Evolutionary conservation across 306 rosid species (phyloP).

Genomic region (Prunus davidiana): DNA sequence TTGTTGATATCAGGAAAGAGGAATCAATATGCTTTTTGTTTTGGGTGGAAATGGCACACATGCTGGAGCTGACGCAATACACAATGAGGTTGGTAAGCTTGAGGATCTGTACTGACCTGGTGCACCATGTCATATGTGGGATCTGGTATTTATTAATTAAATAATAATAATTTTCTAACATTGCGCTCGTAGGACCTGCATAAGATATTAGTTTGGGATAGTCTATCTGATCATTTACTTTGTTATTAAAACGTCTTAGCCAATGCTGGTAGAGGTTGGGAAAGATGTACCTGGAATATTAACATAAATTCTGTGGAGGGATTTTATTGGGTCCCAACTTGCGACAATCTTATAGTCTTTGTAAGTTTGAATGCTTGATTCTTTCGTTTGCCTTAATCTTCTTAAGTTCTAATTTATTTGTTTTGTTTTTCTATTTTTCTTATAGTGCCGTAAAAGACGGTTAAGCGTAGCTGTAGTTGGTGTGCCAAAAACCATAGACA

Average conservation of each 20-base stretch:
- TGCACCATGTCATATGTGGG: slow-evolving; percentile 10
- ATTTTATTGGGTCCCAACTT: background rate
- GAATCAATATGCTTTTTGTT: slow-evolving; percentile 94
- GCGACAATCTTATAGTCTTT: background rate
- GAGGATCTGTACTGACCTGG: slow-evolving; percentile 10
- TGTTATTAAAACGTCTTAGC: background rate
- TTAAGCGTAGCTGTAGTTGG: slow-evolving; percentile 85
- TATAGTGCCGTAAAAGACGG: slow-evolving; percentile 71
- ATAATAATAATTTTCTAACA: background rate
- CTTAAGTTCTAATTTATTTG: slow-evolving; percentile 1
- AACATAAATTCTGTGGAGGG: background rate
- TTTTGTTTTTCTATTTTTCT: background rate
- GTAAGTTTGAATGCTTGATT: background rate
- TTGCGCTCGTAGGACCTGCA: background rate
- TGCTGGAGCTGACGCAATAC: slow-evolving; percentile 96
- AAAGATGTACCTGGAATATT: background rate
- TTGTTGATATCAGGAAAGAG: slow-evolving; percentile 67
- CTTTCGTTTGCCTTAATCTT: slow-evolving; percentile 9
- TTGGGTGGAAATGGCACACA: slow-evolving; percentile 99
- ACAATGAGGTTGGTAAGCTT: slow-evolving; percentile 67
- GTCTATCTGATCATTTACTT: background rate
- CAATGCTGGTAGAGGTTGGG: background rate
- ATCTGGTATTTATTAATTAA: slow-evolving; percentile 7
- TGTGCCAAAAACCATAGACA: slow-evolving; percentile 96
- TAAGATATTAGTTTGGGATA: background rate